Evolutionary conservation across 2,329 filamentous ascomycete species (phyloP), one percentile per base, ranked within the genome.

Genomic region (Monilinia aucupariae): DNA sequence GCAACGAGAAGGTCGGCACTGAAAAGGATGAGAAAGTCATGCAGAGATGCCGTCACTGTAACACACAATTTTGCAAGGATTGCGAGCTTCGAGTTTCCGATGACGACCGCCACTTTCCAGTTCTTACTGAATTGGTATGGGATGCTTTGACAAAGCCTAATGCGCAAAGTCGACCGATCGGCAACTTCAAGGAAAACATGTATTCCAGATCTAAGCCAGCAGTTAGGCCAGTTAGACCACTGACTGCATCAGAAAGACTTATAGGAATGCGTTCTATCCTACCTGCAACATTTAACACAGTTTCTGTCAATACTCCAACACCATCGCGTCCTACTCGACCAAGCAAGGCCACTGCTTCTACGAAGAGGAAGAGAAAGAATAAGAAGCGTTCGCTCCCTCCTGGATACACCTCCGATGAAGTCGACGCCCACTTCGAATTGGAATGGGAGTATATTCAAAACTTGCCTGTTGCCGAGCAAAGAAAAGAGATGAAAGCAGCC

Each of bases 41-140:
- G 39, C 59, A 61, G 32, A 22, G 59, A 22, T 61, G 59, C 17
- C 17, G 8, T 6, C 7, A 30, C 15, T 61, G 59, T 2, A 61
- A 61, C 3, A 48, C 13, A 2, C 59, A 61, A 8, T 61, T 61
- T 3, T 53, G 52, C 8, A 41, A 39, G 30, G 32, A 27, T 2
- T 61, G 59, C 12, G 25, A 43, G 4, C 5, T 8, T 7, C 20
- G 8, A 9, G 34, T 61, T 6, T 55, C 50, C 3, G 17, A 30
- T 2, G 59, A 61, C 17, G 4, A 20, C 3, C 13, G 13, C 1
- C 59, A 61, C 7, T 55, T 27, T 27, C 59, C 59, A 15, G 30
- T 39, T 20, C 51, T 41, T 6, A 30, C 7, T 15, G 25, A 50
- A 9, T 22, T 61, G 59, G 50, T 48, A 17, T 61, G 59, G 59